These are phyloP conservation scores for Phytophthora uliginosa DNA, from an alignment of 352 stramenopile species.

Conservation along the genomic window DNA sequence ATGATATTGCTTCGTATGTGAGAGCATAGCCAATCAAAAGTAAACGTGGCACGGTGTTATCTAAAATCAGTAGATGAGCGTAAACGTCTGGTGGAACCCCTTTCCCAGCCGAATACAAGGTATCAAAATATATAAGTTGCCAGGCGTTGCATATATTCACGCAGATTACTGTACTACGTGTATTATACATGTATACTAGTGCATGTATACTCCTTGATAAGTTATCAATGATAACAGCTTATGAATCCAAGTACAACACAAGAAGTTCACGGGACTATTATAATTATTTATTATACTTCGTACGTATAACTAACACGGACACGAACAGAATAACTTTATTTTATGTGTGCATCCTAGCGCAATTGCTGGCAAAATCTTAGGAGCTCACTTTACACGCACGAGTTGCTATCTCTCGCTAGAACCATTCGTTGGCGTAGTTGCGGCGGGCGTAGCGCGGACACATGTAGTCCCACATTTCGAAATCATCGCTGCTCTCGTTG, in stretches of 20 bases:
- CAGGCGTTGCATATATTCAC: no score
- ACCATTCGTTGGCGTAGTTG: conserved; percentile 56
- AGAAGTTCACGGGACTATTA: no score
- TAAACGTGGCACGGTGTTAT: no score
- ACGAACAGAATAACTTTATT: conserved; percentile 22
- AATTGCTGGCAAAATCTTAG: conserved; percentile 22
- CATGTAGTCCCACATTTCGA: conserved; percentile 74
- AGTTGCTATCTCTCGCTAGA: conserved; percentile 31
- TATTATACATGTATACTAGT: no score
- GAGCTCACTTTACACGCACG: conserved; percentile 27
- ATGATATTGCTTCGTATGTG: no score
- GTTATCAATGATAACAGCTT: not conserved
- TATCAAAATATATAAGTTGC: no score
- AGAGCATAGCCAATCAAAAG: no score
- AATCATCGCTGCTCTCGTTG: conserved; percentile 30
- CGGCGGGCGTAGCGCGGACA: conserved; percentile 54
- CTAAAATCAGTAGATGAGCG: no score
- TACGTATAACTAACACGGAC: conserved; percentile 5
- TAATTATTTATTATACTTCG: not conserved
- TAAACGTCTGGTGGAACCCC: no score
- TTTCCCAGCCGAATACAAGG: no score
- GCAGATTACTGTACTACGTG: no score
- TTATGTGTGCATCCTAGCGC: conserved; percentile 19
- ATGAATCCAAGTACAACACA: not conserved
- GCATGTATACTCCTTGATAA: no score